A percentile compares a stretch with the other conserved stretches of the same genome.
phyloP scores from a whole-genome alignment of 1,139 yeast species.

The Debaryomyces sp. region DNA sequence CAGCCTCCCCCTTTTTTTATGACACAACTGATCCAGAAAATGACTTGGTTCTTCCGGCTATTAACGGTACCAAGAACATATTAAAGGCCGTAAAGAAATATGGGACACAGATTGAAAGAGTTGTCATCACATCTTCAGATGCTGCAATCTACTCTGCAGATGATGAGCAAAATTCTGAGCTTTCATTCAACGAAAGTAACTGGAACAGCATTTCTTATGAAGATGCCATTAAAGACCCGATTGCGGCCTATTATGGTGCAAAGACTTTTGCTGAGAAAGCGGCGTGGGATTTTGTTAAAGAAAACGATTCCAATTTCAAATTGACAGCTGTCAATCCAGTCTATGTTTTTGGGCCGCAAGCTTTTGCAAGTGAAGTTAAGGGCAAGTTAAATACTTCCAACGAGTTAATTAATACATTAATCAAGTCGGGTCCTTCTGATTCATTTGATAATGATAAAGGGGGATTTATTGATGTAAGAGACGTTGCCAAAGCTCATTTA shows the following conservation, averaged over 20 bases:
- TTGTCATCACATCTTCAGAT: conserved; percentile 48
- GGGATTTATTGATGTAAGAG: conserved; percentile 43
- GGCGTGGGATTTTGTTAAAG: conserved; percentile 37
- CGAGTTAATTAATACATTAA: conserved; percentile 28
- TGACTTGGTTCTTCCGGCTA: conserved; percentile 44
- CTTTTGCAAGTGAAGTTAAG: conserved; percentile 30
- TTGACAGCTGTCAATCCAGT: conserved; percentile 53
- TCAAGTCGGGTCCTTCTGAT: conserved; percentile 24
- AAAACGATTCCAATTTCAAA: conserved; percentile 40
- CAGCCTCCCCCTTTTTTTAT: conserved; percentile 38
- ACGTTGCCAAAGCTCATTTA: conserved; percentile 41
- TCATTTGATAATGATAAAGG: conserved; percentile 29
- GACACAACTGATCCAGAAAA: conserved; percentile 40
- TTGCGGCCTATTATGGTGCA: conserved; percentile 44
- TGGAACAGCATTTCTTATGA: conserved; percentile 44
- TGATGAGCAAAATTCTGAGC: conserved; percentile 36
- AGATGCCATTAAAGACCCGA: conserved; percentile 39
- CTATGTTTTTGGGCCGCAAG: conserved; percentile 51
- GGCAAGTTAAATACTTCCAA: conserved; percentile 39
- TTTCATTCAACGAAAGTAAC: conserved; percentile 37
- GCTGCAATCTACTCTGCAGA: conserved; percentile 43
- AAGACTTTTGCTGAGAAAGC: conserved; percentile 42
- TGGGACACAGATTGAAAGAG: conserved; percentile 31
- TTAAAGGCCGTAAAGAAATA: conserved; percentile 29
- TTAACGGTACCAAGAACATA: conserved; percentile 40